A percentile compares a stretch with the other conserved stretches of the same genome.
phyloP scores from a whole-genome alignment of 116 monocot species.

The Cymodocea nodosa region DNA sequence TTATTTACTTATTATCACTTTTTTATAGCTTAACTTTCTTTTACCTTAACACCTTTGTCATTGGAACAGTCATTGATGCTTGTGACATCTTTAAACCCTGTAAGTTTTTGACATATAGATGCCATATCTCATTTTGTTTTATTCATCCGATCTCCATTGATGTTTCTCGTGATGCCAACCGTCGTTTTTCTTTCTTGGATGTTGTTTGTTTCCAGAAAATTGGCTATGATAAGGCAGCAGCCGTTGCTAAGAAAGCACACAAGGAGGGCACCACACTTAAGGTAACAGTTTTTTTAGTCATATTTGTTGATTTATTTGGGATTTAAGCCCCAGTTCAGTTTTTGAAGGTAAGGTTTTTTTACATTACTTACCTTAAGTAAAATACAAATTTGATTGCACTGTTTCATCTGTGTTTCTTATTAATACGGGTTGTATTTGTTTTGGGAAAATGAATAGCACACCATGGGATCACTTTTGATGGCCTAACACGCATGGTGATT shows the following conservation, averaged over 20 bases:
- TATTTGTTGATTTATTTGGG: constrained; percentile 3
- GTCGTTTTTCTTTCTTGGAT: background rate
- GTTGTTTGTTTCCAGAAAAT: constrained; percentile 56
- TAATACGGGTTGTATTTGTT: too few relatives aligned
- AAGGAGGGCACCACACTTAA: constrained; percentile 93
- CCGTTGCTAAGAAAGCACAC: constrained; percentile 98
- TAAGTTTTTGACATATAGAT: constrained; percentile 24
- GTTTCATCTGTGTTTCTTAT: too few relatives aligned
- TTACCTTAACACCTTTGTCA: background rate
- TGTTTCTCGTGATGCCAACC: background rate
- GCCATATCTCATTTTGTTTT: background rate
- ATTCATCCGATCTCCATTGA: background rate
- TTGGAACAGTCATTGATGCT: constrained; percentile 80
- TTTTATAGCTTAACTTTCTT: background rate
- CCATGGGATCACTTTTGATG: too few relatives aligned
- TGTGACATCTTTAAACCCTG: constrained; percentile 95
- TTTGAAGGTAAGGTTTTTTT: too few relatives aligned
- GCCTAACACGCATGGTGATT: too few relatives aligned
- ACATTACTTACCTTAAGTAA: too few relatives aligned
- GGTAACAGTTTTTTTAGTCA: constrained; percentile 23
- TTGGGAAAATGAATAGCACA: too few relatives aligned
- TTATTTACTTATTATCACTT: background rate
- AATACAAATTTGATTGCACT: too few relatives aligned
- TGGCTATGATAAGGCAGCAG: constrained; percentile 98
- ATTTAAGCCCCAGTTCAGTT: too few relatives aligned